These are phyloP conservation scores for Dictyostelium brefeldianum DNA, from an alignment of 78 protist genomes.

Conservation along the genomic window DNA sequence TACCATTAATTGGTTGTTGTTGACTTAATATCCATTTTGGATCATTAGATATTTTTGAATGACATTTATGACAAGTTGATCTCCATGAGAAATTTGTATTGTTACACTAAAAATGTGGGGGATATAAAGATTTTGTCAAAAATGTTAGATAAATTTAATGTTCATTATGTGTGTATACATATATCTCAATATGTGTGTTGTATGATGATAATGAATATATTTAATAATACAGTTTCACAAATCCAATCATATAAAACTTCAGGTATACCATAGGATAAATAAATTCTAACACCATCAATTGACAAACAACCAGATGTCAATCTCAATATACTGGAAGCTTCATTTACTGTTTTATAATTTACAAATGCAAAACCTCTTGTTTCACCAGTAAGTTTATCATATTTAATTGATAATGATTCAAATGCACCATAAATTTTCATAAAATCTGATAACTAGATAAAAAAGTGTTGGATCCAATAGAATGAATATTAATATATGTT, in stretches of 20 bases:
- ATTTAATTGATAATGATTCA: constrained; percentile 20
- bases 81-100: constrained; percentile 55
- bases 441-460: constrained; percentile 43
- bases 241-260: constrained; percentile 22
- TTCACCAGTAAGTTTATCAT: constrained; percentile 25
- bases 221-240: constrained; percentile 37
- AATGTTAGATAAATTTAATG: background rate
- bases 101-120: constrained; percentile 25
- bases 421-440: constrained; percentile 28
- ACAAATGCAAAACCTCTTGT: constrained; percentile 71
- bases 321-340: constrained; percentile 27
- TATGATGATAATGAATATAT: too few relatives aligned
- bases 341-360: constrained; percentile 28
- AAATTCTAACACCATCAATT: constrained; percentile 25
- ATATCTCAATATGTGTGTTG: too few relatives aligned
- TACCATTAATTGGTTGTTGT: background rate
- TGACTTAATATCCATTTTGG: constrained; percentile 14
- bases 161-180: background rate
- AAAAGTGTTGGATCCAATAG: too few relatives aligned
- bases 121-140: background rate
- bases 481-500: too few relatives aligned
- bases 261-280: background rate
- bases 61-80: constrained; percentile 35
- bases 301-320: background rate
- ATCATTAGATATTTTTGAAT: constrained; percentile 9